Conservation (phyloP, 1,284 basidiomycete species). For the Nidula niveotomentosa region DNA sequence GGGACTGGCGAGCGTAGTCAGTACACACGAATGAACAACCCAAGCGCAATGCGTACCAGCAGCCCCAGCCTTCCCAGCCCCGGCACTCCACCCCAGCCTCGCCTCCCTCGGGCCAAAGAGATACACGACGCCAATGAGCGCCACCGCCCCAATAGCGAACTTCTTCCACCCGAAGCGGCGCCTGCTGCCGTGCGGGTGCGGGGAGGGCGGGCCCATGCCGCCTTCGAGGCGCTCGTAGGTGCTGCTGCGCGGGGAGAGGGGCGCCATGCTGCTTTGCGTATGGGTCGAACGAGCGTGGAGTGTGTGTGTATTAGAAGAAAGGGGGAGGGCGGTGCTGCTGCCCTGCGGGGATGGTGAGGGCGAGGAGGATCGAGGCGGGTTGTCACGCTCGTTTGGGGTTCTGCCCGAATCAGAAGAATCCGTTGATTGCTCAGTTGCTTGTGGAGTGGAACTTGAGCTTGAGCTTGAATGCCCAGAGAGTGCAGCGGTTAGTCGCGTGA, state of each 20-base stretch:
- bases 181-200: neutral
- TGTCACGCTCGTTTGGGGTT: too few relatives aligned
- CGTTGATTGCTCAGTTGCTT: too few relatives aligned
- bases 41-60: too few relatives aligned
- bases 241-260: slow-evolving; percentile 40
- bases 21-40: too few relatives aligned
- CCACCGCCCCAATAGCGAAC: slow-evolving; percentile 53
- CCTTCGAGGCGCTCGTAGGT: slow-evolving; percentile 67
- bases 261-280: neutral
- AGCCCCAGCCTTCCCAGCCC: slow-evolving; percentile 15
- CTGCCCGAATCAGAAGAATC: too few relatives aligned
- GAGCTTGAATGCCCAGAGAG: too few relatives aligned
- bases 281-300: neutral
- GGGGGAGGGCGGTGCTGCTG: too few relatives aligned
- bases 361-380: too few relatives aligned
- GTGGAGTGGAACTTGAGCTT: too few relatives aligned
- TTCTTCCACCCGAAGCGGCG: slow-evolving; percentile 59
- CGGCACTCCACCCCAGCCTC: slow-evolving; percentile 23
- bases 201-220: slow-evolving; percentile 46
- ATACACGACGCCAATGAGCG: slow-evolving; percentile 61
- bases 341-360: too few relatives aligned
- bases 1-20: too few relatives aligned
- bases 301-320: neutral
- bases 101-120: slow-evolving; percentile 48
- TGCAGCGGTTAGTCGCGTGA: too few relatives aligned